phyloP scores from a whole-genome alignment of 805 yeast species.

The Wickerhamiella slavikovae region DNA sequence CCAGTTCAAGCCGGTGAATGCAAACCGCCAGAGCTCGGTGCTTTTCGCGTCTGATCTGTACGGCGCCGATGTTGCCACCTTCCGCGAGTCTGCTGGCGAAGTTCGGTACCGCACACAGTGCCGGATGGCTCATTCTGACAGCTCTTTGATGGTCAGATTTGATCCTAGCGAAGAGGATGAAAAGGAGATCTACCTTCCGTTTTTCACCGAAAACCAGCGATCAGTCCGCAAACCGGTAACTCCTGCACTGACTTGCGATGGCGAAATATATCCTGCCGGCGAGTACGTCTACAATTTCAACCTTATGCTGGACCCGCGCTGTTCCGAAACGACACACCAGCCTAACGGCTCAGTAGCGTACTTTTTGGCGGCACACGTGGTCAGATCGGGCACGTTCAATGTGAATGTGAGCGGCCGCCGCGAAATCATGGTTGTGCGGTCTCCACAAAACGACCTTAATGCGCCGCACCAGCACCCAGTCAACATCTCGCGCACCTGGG shows the following conservation, averaged over 20 bases:
- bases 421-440: slow-evolving; percentile 42
- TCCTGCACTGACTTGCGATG: slow-evolving; percentile 7
- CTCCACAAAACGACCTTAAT: slow-evolving; percentile 50
- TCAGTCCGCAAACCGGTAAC: slow-evolving; percentile 10
- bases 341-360: slow-evolving; percentile 58
- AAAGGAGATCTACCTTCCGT: slow-evolving; percentile 9
- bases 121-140: slow-evolving; percentile 5
- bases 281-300: slow-evolving; percentile 73
- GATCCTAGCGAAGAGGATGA: slow-evolving; percentile 4
- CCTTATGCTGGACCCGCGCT: slow-evolving; percentile 52
- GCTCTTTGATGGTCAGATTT: slow-evolving; percentile 1
- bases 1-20: slow-evolving; percentile 9
- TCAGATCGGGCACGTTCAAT: slow-evolving; percentile 57
- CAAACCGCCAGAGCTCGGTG: slow-evolving; percentile 10
- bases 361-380: slow-evolving; percentile 36
- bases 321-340: slow-evolving; percentile 50
- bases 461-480: slow-evolving; percentile 66
- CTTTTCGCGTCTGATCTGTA: slow-evolving; percentile 14
- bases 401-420: slow-evolving; percentile 38
- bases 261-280: slow-evolving; percentile 39
- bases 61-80: slow-evolving; percentile 17
- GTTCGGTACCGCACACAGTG: slow-evolving; percentile 6
- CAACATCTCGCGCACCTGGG: slow-evolving; percentile 68
- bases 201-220: slow-evolving; percentile 7
- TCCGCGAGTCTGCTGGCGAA: slow-evolving; percentile 6